Evolutionary conservation across 1,139 yeast genomes (phyloP), one percentile per base, ranked within the genome.

Genomic region (Suhomyces chickasaworum): DNA sequence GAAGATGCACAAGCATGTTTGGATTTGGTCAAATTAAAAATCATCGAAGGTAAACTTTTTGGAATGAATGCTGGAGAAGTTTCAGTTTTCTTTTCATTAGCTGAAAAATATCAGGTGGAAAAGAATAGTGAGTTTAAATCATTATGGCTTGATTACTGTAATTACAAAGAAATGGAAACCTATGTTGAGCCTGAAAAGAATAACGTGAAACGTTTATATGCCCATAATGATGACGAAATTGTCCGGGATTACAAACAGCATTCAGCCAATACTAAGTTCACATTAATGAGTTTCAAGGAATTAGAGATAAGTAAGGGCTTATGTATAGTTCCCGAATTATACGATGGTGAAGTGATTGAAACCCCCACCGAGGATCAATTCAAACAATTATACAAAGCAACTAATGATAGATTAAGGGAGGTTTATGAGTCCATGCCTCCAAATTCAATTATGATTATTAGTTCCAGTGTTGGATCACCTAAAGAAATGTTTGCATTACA

Each of bases 1-100:
- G 96, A 89, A 61, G 99, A 93, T 61, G 88, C 97, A 7, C 64
- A 64, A 32, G 84, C 97, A 0, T 89, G 97, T 59, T 69, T 91
- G 57, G 91, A 89, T 50, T 72, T 93, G 42, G 80, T 88, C 0
- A 82, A 87, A 54, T 56, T 82, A 52, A 90, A 91, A 58, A 68
- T 90, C 12, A 62, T 71, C 3, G 80, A 83, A 47, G 97, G 97
- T 0, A 63, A 66, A 6, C 67, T 75, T 4, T 86, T 78, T 64
- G 98, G 98, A 0, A 64, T 69, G 25, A 73, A 74, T 46, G 55
- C 74, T 39, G 66, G 71, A 49, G 80, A 68, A 30, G 54, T 58
- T 0, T 54, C 70, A 7, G 51, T 72, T 3, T 65, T 69, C 50
- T 61, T 65, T 22, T 59, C 64, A 35, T 52, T 72, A 18, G 35